Evolutionary conservation across 495 filamentous ascomycete species (phyloP), one percentile per base, ranked within the genome.

Genomic region (Penicillium arizonense): DNA sequence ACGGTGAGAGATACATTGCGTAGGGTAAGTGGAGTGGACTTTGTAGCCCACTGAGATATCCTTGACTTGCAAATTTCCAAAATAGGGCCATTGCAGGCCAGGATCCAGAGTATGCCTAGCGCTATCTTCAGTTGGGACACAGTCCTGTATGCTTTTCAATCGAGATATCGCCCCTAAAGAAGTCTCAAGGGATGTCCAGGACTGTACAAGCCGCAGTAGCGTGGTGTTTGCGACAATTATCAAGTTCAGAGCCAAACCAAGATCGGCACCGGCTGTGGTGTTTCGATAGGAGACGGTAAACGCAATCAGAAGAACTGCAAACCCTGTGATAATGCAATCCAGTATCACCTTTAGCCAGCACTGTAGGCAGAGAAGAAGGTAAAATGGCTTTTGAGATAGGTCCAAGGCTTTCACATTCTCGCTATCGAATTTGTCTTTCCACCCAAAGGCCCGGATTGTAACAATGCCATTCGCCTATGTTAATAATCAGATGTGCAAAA

Each of bases 331-430:
- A 4, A 83, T 52, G 1, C 81, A 46, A 38, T 79, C 73, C 1
- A 83, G 61, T 0, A 71, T 63, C 13, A 83, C 59, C 0, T 54
- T 73, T 0, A 84, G 68, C 81, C 81, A 84, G 8, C 71, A 21
- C 52, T 84, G 78, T 12, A 82, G 69, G 51, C 76, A 77, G n/a
- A 74, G 56, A 2, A 82, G 69, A n/a, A 82, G 64, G 44, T 78
- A 84, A 11, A 65, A 72, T 2, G 78, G 77, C 11, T 70, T 61
- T 38, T 80, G 50, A 11, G 41, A 52, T n/a, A 32, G 16, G 21
- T 45, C 32, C 33, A 52, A 21, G 1, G 33, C 41, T 14, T 30
- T 7, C 4, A 12, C 6, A n/a, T 44, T 16, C n/a, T 52, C n/a
- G 20, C 12, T 20, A 11, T 77, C 0, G 72, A 73, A 20, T 30